These are phyloP conservation scores for Coniferiporia weirii DNA, from an alignment of 1,284 basidiomycete genomes.

Conservation along the genomic window DNA sequence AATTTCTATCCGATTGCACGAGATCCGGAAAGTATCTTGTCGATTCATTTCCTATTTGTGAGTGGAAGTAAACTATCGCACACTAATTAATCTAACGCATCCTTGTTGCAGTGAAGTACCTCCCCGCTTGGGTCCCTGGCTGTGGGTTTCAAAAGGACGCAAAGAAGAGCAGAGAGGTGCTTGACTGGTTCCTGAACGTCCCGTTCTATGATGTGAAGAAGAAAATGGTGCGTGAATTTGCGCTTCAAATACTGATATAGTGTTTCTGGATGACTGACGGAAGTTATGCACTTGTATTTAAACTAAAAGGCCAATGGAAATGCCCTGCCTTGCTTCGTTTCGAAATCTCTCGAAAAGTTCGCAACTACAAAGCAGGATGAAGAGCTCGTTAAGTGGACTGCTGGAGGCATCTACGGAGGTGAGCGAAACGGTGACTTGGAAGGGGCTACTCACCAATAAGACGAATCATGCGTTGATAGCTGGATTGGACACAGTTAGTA, in stretches of 20 bases:
- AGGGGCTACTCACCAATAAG: conserved; percentile 11
- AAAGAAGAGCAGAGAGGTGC: conserved; percentile 9
- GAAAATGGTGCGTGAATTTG: not conserved
- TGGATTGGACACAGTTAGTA: not conserved
- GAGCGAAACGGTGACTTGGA: not conserved
- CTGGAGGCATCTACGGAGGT: conserved; percentile 5
- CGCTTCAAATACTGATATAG: no score
- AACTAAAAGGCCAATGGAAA: not conserved
- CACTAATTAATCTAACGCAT: not conserved
- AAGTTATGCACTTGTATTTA: no score
- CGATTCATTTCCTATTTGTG: conserved; percentile 9
- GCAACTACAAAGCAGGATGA: not conserved
- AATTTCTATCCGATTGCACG: not conserved
- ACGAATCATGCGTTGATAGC: conserved; percentile 14
- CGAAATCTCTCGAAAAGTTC: conserved; percentile 1
- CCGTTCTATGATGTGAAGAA: not conserved
- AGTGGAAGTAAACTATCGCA: conserved; percentile 3
- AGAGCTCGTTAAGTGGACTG: conserved; percentile 5
- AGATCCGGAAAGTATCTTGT: conserved; percentile 6
- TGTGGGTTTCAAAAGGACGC: conserved; percentile 13
- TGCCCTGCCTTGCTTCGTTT: not conserved
- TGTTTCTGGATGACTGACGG: no score
- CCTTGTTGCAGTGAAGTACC: conserved; percentile 12
- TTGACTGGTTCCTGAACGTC: not conserved
- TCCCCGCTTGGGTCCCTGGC: conserved; percentile 19